Conservation (phyloP, 352 stramenopile species). For the Globisporangium megalacanthum region DNA sequence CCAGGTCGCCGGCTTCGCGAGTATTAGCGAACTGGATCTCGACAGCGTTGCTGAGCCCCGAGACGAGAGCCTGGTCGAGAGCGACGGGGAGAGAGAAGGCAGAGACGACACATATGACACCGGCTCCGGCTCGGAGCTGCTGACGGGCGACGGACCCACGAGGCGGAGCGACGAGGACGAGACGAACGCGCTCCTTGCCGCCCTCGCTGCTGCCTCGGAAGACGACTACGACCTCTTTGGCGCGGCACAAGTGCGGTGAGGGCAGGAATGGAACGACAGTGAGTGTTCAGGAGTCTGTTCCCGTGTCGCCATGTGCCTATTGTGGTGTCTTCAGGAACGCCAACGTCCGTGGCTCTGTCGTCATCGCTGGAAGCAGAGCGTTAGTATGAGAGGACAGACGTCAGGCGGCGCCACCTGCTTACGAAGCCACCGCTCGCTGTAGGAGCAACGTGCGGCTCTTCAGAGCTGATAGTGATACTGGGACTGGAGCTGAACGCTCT, state of each 20-base stretch:
- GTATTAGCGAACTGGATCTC: conserved; percentile 1
- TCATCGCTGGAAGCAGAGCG: too few relatives aligned
- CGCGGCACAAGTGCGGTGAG: background rate
- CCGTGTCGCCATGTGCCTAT: too few relatives aligned
- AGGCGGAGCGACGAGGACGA: conserved; percentile 4
- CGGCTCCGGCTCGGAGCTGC: background rate
- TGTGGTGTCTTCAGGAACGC: too few relatives aligned
- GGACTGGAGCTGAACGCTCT: too few relatives aligned
- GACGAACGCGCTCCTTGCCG: conserved; percentile 8
- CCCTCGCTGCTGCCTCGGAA: conserved; percentile 7
- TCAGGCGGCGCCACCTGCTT: too few relatives aligned
- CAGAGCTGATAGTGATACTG: too few relatives aligned
- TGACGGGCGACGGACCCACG: background rate
- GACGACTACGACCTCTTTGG: conserved; percentile 13
- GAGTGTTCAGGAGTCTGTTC: too few relatives aligned
- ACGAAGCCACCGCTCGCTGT: too few relatives aligned
- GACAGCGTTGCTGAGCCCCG: background rate
- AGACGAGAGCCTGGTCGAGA: background rate
- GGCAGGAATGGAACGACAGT: too few relatives aligned
- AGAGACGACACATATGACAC: background rate
- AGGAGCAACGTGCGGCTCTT: too few relatives aligned
- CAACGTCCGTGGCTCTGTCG: too few relatives aligned
- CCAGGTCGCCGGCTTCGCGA: background rate
- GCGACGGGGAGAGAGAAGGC: background rate
- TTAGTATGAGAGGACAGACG: too few relatives aligned